Evolutionary conservation across 192 early-diverging fungal genomes (phyloP), one percentile per base, ranked within the genome.

Genomic region (Kappamyces sp.): DNA sequence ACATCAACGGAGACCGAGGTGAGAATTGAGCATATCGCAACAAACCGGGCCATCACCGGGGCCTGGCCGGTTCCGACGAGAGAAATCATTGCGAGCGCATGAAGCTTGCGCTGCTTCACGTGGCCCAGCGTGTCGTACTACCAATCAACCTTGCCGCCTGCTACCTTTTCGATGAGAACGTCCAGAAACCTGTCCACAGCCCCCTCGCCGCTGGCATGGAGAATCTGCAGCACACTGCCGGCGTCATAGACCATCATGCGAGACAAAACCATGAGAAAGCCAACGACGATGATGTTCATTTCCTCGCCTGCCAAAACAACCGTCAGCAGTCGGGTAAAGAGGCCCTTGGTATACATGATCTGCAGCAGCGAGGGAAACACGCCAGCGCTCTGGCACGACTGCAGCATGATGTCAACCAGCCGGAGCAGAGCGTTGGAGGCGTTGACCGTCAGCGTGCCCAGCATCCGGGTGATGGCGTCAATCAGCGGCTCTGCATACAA

Each of bases 101-200:
- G 70, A 14, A 87, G 64, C 61, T 88, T 88, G 29, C 84, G 69
- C 57, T 84, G 74, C 47, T 81, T 80, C 8, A 78, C 70, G 49
- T 89, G 84, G 5, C 82, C 77, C 47, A 89, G 74, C 15, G 80
- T 81, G 69, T 91, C 89, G 75, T 85, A 88, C 86, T 90, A 59
- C 12, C 37, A 57, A 8, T 36, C 42, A 22, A 39, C 6, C 35
- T 8, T 57, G 50, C 22, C 30, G 22, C 4, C 9, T 14, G 1
- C 33, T 30, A 87, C 80, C 78, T 84, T 86, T 22, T 89, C 86
- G 49, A 82, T 70, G 84, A 84, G 87, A 5, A 66, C 49, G 34
- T 79, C 77, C 11, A 83, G 11, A n/a, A 83, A 54, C 36, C 64
- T 59, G n/a, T 66, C 66, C 12, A 85, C 59, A 37, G 86, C 72